Evolutionary conservation across 1,139 yeast genomes (phyloP).

Genomic region (Blastobotrys malaysiensis): DNA sequence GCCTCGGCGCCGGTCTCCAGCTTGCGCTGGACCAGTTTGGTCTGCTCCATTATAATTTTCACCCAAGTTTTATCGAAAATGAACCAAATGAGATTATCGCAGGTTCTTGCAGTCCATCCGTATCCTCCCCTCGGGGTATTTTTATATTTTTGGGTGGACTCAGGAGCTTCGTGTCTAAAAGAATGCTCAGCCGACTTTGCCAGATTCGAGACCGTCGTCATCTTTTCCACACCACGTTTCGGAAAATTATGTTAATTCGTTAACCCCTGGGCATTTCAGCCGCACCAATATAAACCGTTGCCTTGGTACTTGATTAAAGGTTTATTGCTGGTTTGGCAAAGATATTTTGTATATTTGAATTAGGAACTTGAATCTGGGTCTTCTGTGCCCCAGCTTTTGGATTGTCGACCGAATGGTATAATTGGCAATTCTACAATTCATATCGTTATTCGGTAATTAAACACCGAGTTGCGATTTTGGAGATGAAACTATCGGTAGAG

Average conservation of each 20-base stretch:
- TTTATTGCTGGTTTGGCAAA: too few relatives aligned
- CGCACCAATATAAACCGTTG: not conserved
- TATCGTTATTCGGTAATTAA: too few relatives aligned
- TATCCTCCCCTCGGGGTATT: too few relatives aligned
- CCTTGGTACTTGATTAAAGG: too few relatives aligned
- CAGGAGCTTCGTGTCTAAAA: not conserved
- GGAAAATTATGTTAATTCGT: not conserved
- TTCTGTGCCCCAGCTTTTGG: too few relatives aligned
- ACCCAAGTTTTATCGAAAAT: not conserved
- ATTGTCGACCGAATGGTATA: too few relatives aligned
- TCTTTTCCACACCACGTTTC: not conserved
- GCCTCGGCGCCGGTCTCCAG: not conserved
- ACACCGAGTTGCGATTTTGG: too few relatives aligned
- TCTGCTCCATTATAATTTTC: not conserved
- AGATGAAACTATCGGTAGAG: too few relatives aligned
- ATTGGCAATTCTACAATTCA: too few relatives aligned
- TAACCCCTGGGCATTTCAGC: not conserved
- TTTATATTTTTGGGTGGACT: not conserved
- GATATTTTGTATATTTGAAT: too few relatives aligned
- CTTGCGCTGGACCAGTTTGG: slow-evolving; percentile 1
- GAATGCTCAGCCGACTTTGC: not conserved
- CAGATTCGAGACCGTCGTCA: not conserved
- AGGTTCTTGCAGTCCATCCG: not conserved
- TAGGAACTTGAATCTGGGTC: too few relatives aligned
- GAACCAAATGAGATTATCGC: too few relatives aligned